phyloP scores from a whole-genome alignment of 768 basidiomycete genomes.

The Candolleomyces eurysporus region DNA sequence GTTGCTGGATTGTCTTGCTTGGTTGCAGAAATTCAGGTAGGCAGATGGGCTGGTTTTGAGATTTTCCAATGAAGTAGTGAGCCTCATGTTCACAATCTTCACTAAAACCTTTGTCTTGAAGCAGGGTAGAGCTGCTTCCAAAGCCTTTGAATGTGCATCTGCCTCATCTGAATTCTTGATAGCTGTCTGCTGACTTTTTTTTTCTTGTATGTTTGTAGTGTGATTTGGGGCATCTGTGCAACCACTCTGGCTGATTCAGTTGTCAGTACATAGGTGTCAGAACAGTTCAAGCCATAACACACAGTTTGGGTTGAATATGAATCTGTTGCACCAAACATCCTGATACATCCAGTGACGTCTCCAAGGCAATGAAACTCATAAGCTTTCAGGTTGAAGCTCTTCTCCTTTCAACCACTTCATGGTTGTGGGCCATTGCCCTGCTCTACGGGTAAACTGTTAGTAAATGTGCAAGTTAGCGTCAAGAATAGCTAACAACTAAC shows the following conservation, averaged over 20 bases:
- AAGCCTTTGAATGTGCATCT: neutral
- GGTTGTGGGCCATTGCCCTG: neutral
- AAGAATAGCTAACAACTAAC: neutral
- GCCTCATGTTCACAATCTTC: neutral
- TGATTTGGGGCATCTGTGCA: neutral
- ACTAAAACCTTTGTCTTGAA: neutral
- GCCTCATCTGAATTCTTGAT: neutral
- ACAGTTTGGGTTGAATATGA: slow-evolving; percentile 41
- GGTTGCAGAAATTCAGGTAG: neutral
- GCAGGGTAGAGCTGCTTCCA: neutral
- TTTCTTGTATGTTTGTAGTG: slow-evolving; percentile 1
- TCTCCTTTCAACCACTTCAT: slow-evolving; percentile 4
- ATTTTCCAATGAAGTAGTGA: slow-evolving; percentile 1
- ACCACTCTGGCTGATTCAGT: neutral
- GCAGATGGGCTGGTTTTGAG: neutral
- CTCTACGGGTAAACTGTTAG: neutral
- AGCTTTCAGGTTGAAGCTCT: slow-evolving; percentile 27
- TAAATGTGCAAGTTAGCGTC: neutral
- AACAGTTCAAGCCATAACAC: slow-evolving; percentile 1
- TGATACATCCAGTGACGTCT: slow-evolving; percentile 31
- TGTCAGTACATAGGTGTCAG: neutral
- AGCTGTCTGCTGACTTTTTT: neutral
- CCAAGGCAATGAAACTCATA: slow-evolving; percentile 40
- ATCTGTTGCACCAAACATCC: slow-evolving; percentile 33
- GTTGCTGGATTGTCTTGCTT: neutral